Evolutionary conservation across 106 monocot genomes (phyloP), one percentile per base, ranked within the genome.

Genomic region (Gastrodia elata): DNA sequence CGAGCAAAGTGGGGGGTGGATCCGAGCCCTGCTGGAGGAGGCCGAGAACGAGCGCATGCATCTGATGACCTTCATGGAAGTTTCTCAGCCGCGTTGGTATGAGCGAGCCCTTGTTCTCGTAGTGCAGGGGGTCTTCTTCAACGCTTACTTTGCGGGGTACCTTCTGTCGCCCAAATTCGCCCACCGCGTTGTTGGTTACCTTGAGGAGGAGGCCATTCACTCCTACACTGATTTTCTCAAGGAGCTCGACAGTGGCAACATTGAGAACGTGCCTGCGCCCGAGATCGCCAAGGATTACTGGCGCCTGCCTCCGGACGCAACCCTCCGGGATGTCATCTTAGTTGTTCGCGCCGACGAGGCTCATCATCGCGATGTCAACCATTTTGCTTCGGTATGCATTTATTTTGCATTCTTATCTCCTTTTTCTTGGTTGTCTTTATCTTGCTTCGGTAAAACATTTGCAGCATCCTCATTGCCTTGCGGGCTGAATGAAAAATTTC

Each of bases 11-110:
- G 82, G 82, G 14, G 77, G 82, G 25, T 82, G 82, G 82, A 78
- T 82, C 33, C 74, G 74, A 0, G 70, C 78, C 2, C 61, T 77
- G 20, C 59, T 77, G 2, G 77, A 77, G 59, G 77, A 77, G 58
- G 77, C 71, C 0, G 77, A 77, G 78, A 82, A 82, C 68, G 78
- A 82, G 44, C 57, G 82, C 18, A 82, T 82, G 82, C 82, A 82
- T 61, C 77, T 82, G 27, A 78, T 82, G 82, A 82, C 78, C 36
- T 82, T 82, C 82, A 74, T 82, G 82, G 82, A 82, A 73, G 82
- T 78, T 33, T 28, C 82, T 18, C 35, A 82, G 28, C 82, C 82
- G 5, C 67, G 73, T 15, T 82, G 82, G 82, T 78, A 82, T 73
- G 82, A 82, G 59, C 73, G 82, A 11, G 82, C 82, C 2, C 74